Evolutionary conservation across 305 asterid genomes (phyloP), one percentile per base, ranked within the genome.

Genomic region (Fraxinus baroniana): DNA sequence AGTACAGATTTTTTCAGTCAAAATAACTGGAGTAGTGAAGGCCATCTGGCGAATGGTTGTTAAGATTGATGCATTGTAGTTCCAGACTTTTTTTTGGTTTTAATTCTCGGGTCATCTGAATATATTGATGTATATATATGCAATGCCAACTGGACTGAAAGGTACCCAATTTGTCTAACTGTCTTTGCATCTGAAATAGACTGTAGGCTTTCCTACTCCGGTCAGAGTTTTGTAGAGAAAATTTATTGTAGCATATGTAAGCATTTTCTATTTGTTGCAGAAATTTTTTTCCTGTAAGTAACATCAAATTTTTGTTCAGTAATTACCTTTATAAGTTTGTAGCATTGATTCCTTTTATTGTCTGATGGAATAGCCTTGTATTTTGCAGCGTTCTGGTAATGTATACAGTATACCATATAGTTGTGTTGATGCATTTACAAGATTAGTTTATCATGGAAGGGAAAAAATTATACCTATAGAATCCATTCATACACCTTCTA

Each of bases 1-100:
- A 92, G 92, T 83, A 86, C 97, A 0, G 95, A 91, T 83, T 91
- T 90, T 85, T 93, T 88, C 90, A 90, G 83, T 78, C 93, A 87
- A 72, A 77, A 83, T 85, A 88, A 88, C 83, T 64, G 79, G 39
- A 82, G 84, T 78, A 83, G 91, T 18, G 87, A 80, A 79, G 85
- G 78, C 33, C 81, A 80, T 22, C 78, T n/a, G 36, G 78, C 76
- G 66, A 77, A 76, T 60, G 60, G 74, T 39, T 79, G n/a, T 60
- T 83, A 76, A 82, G 73, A 74, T 77, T 79, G 79, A 78, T 70
- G 80, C 68, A 28, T n/a, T 8, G 72, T 37, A 78, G 80, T 44
- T 44, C 55, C 55, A 44, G 55, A 44, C n/a, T 44, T 44, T 44
- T 44, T 39, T 44, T 44, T 12, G 17, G 15, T 44, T 3, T 44